A percentile compares a stretch with the other conserved stretches of the same genome.
These are phyloP conservation scores for Aspergillus ostianus DNA, from an alignment of 495 filamentous ascomycete species.

Conservation along the genomic window DNA sequence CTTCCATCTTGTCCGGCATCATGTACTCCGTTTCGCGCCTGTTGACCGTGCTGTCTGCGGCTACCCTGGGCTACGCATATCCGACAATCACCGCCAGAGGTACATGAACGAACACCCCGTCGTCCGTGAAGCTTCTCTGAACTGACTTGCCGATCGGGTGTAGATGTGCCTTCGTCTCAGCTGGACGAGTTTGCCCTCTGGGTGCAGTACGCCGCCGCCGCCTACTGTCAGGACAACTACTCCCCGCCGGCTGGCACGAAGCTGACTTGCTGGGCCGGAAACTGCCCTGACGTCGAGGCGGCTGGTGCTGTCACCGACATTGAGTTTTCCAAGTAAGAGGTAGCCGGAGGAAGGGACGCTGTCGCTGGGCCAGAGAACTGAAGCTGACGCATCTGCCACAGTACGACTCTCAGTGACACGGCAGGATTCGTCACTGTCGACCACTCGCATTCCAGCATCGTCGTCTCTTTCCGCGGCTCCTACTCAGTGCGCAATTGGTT, in stretches of 20 bases:
- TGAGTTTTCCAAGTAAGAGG: conserved; percentile 58
- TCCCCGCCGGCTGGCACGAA: conserved; percentile 37
- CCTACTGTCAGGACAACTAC: conserved; percentile 60
- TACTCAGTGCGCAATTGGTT: conserved; percentile 65
- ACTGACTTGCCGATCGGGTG: neutral
- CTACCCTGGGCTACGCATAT: conserved; percentile 14
- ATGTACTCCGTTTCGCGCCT: conserved; percentile 1
- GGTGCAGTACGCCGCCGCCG: conserved; percentile 65
- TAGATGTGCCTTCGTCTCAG: conserved; percentile 2
- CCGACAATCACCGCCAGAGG: conserved; percentile 18
- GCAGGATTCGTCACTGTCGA: conserved; percentile 66
- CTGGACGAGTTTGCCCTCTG: conserved; percentile 53
- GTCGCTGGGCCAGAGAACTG: neutral
- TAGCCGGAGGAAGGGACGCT: conserved; percentile 5
- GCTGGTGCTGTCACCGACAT: conserved; percentile 50
- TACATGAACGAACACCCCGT: conserved; percentile 12
- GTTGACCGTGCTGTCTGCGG: conserved; percentile 13
- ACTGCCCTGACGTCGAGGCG: conserved; percentile 57
- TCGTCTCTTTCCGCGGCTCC: conserved; percentile 65
- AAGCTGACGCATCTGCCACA: conserved; percentile 19
- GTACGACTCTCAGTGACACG: conserved; percentile 55
- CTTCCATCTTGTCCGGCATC: neutral
- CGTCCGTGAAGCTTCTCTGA: neutral
- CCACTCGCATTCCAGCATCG: conserved; percentile 53
- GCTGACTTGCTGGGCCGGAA: conserved; percentile 51